A percentile compares a stretch with the other conserved stretches of the same genome.
These are phyloP conservation scores for Graphium sp. DNA, from an alignment of 2,329 filamentous ascomycete species.

Conservation along the genomic window DNA sequence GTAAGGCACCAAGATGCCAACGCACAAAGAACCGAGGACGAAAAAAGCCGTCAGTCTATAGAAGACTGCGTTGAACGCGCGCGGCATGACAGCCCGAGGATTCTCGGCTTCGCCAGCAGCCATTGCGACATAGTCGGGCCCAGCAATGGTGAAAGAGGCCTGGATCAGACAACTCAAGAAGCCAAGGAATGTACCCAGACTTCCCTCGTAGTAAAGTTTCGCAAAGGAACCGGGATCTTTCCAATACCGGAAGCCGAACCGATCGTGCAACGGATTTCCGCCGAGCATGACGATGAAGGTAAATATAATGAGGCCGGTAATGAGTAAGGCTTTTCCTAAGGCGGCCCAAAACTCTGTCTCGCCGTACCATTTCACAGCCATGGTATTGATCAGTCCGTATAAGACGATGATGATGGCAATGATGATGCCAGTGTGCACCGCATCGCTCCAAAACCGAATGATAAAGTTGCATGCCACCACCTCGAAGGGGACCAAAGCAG, in stretches of 20 bases:
- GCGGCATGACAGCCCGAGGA: slow-evolving; percentile 51
- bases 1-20: slow-evolving; percentile 56
- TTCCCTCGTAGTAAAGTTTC: slow-evolving; percentile 44
- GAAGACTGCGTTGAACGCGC: slow-evolving; percentile 64
- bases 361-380: slow-evolving; percentile 60
- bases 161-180: slow-evolving; percentile 62
- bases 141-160: slow-evolving; percentile 50
- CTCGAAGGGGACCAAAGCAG: slow-evolving; percentile 50
- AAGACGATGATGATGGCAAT: slow-evolving; percentile 34
- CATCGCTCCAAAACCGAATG: slow-evolving; percentile 45
- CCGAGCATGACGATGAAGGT: slow-evolving; percentile 75
- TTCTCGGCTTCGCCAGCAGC: slow-evolving; percentile 59
- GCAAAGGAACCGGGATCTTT: slow-evolving; percentile 53
- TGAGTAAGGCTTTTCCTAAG: slow-evolving; percentile 54
- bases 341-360: slow-evolving; percentile 65
- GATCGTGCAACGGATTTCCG: slow-evolving; percentile 56
- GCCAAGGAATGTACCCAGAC: slow-evolving; percentile 56
- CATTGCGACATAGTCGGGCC: slow-evolving; percentile 50
- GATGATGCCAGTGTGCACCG: slow-evolving; percentile 39
- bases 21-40: slow-evolving; percentile 53
- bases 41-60: slow-evolving; percentile 65
- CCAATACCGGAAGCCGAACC: slow-evolving; percentile 57
- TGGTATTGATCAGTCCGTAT: slow-evolving; percentile 44
- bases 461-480: slow-evolving; percentile 48
- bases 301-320: slow-evolving; percentile 54